Evolutionary conservation across 495 filamentous ascomycete species (phyloP), one percentile per base, ranked within the genome.

Genomic region (Chlorociboria aeruginascens): DNA sequence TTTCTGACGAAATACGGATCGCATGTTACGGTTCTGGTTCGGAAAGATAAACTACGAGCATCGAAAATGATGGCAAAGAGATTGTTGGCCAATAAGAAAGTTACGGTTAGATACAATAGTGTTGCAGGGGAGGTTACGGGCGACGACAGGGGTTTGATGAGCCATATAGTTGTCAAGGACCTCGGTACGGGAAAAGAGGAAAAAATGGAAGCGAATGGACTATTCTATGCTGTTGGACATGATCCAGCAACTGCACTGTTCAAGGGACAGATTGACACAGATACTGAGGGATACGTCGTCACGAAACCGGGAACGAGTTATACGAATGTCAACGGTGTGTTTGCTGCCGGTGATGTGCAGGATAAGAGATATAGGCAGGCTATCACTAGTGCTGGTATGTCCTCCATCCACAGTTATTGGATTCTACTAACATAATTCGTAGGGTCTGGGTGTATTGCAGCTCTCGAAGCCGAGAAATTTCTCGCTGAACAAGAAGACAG

Each of bases 281-380:
- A 99, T 62, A 75, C 73, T 40, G 92, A 97, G 36, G 78, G 79
- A 6, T 99, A 99, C 62, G 81, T 99, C 33, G 59, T 89, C 53
- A 97, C 93, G 36, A 76, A 84, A 64, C 82, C 90, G 3, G 92
- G 92, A 29, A 90, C 88, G 43, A 86, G 86, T 53, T 74, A 81
- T 53, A 99, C 92, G 37, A 95, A 79, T 63, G 63, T 95, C 6
- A 78, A 88, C 62, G 92, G 92, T 59, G 86, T 99, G 8, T 99
- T 97, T 64, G 92, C 92, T 43, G 90, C 89, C 38, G 92, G 92
- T 43, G 92, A 99, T 61, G 92, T 99, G 14, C 93, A 97, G 70
- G 93, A 99, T 63, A 97, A 96, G 78, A 81, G 83, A 58, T 99
- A 99, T 66, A 77, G 93, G 61, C 92, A 98, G 70, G 92, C 92